These are phyloP conservation scores for Spinellus fusiger DNA, from an alignment of 192 early-diverging fungal genomes.

Conservation along the genomic window DNA sequence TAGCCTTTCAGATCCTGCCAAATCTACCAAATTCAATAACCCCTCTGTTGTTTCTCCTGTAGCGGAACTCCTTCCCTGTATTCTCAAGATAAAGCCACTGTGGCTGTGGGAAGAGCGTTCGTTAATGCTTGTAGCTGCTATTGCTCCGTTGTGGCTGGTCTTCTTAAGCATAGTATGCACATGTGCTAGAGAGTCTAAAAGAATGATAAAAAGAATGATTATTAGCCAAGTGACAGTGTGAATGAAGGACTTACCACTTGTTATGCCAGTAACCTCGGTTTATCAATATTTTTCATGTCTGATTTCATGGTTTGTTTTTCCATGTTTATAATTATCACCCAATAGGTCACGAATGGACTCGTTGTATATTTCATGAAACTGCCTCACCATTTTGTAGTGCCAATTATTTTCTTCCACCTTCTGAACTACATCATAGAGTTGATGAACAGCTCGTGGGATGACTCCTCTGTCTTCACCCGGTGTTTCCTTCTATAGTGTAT, in stretches of 20 bases:
- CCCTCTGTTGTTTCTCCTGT: conserved; percentile 72
- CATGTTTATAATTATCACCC: conserved; percentile 29
- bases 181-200: conserved; percentile 62
- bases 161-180: conserved; percentile 66
- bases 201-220: too few relatives aligned
- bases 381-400: conserved; percentile 81
- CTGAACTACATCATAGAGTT: conserved; percentile 79
- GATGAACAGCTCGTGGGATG: too few relatives aligned
- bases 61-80: conserved; percentile 65
- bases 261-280: conserved; percentile 74
- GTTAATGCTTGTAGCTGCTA: conserved; percentile 89
- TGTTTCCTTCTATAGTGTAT: conserved; percentile 71
- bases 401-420: conserved; percentile 73
- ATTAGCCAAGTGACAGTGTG: too few relatives aligned
- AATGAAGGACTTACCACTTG: conserved; percentile 38
- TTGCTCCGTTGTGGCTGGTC: conserved; percentile 80
- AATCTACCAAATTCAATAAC: conserved; percentile 86
- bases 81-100: conserved; percentile 83
- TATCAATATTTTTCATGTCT: conserved; percentile 71
- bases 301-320: conserved; percentile 75
- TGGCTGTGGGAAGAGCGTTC: conserved; percentile 91
- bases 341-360: conserved; percentile 86
- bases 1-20: conserved; percentile 91
- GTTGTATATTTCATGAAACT: conserved; percentile 96
- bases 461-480: conserved; percentile 61